These are phyloP conservation scores for Cutaneotrichosporon cutaneum DNA, from an alignment of 1,284 basidiomycete species.

Conservation along the genomic window DNA sequence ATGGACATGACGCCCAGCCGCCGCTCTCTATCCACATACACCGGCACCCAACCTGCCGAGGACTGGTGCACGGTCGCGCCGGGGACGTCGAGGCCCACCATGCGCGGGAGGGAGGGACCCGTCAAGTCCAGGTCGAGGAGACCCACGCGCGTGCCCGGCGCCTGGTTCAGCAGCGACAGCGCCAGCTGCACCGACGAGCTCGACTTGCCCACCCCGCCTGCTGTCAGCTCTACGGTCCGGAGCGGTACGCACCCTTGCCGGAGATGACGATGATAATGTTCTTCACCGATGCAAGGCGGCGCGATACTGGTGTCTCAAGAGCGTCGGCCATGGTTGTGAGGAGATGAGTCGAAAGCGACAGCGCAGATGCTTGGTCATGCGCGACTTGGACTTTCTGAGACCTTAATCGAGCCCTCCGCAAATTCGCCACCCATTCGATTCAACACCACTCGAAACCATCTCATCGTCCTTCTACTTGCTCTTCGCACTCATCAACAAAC, in stretches of 20 bases:
- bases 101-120: constrained; percentile 93
- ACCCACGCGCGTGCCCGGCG: constrained; percentile 67
- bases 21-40: constrained; percentile 77
- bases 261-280: constrained; percentile 91
- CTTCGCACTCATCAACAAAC: neutral
- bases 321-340: constrained; percentile 35
- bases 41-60: constrained; percentile 95
- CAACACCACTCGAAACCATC: neutral
- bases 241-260: constrained; percentile 64
- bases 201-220: constrained; percentile 95
- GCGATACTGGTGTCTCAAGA: constrained; percentile 59
- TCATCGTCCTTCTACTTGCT: neutral
- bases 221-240: neutral
- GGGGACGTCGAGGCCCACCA: constrained; percentile 85
- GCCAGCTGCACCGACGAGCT: constrained; percentile 92
- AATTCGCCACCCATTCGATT: constrained; percentile 10
- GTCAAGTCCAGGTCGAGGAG: constrained; percentile 96
- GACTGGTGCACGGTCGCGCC: constrained; percentile 73
- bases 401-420: constrained; percentile 1
- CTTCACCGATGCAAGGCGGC: constrained; percentile 70
- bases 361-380: constrained; percentile 4
- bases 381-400: neutral
- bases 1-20: constrained; percentile 93
- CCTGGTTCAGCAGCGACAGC: constrained; percentile 71
- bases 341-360: neutral